Base-by-base conservation (phyloP, 371 early-diverging fungal species). In the Fennellomyces sp. region DNA sequence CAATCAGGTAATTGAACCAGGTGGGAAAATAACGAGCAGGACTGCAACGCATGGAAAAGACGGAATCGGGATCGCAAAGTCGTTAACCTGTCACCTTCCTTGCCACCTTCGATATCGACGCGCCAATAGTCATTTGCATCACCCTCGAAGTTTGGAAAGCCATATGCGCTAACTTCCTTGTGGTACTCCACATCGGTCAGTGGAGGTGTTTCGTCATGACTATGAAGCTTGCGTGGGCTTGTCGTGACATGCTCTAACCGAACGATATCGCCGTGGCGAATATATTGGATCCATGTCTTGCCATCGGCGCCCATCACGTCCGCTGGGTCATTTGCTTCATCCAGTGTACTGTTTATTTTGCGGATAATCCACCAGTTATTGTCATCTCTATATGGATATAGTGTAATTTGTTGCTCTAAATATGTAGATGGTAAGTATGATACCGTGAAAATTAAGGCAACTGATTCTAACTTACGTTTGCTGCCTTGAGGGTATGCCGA, bases 381-480 rank as follows among this genome's bases (percentile, higher is more conserved):
- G 17, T 73, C 67, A 65, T 97, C 97, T 27, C 82, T 78, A 73
- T 90, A 91, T 12, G 91, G 88, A 74, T 98, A 98, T 3, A 93
- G 84, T 2, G 97, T 97, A 13, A 98, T 81, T 80, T 98, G 97
- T 83, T 98, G 98, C 57, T 97, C 87, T 87, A 52, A 29, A 6
- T 5, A 41, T 21, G 25, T 36, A 39, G 26, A n/a, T 29, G 3
- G 31, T 31, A 15, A 31, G 13, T 17, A 48, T 48, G 36, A 56
- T 21, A 26, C 55, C 59, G 47, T 5, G 35, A 45, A 38, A 31
- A 19, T 19, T 8, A n/a, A n/a, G n/a, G n/a, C n/a, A n/a, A n/a
- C n/a, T n/a, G n/a, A n/a, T n/a, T n/a, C n/a, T n/a, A 25, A 59
- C 78, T 67, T 78, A 86, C 86, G 92, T 54, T 90, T 82, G 62